Base-by-base conservation (phyloP, 176 grass and related monocot species). In the Pontederia paniculata region DNA sequence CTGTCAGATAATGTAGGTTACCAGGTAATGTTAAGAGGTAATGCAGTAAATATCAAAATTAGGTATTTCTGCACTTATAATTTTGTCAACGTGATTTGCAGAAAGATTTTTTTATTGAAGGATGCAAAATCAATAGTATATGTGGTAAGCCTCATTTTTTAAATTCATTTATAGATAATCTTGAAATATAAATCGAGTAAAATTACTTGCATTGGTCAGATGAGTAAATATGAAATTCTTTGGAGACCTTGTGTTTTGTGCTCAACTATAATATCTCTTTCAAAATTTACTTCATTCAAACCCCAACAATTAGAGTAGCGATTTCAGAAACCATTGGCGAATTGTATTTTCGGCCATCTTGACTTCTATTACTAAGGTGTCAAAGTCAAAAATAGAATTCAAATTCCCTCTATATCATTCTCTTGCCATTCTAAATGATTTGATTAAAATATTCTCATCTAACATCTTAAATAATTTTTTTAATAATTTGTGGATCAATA, bases 341-440 rank as follows among this genome's bases (percentile, higher is more conserved):
- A 31, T 55, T 70, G 22, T 71, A 77, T 57, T 41, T 10, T 6
- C 53, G 58, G 0, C 21, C 67, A 60, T 69, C 60, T 8, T 13
- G 50, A 11, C n/a, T 12, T 12, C 49, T 61, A 18, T 43, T 48
- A 8, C 1, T 65, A 42, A 81, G 7, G 46, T 52, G 45, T 63
- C 15, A 0, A 44, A 70, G 9, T 42, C 44, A 1, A 78, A 28
- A 63, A 6, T 37, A 37, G 28, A 37, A 5, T 37, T 2, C 5
- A 6, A 6, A 37, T 2, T 6, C 3, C 7, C 66, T 45, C 13
- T 48, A n/a, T 21, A 51, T 64, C 78, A 49, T 52, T 76, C 66
- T 13, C 65, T 63, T 44, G 73, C 66, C 72, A 76, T 76, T 42
- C 57, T 25, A 21, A 76, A 81, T 70, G 73, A 22, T 41, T 81